Evolutionary conservation across 2,329 filamentous ascomycete genomes (phyloP).

Genomic region (Colletotrichum destructivum): DNA sequence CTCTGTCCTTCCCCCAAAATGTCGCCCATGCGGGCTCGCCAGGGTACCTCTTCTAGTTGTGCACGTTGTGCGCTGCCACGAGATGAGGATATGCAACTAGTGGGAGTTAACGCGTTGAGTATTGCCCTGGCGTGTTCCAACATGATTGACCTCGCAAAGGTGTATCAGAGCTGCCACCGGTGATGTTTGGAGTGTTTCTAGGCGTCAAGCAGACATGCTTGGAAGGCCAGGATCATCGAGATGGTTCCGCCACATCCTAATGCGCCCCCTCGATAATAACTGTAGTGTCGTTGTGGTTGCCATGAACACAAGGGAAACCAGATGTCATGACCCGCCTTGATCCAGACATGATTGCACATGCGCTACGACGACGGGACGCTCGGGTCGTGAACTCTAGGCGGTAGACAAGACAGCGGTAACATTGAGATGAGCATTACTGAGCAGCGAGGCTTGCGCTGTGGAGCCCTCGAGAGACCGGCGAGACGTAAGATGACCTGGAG

Average conservation of each 20-base stretch:
- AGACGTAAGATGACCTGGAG: conserved; percentile 23
- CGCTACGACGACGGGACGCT: conserved; percentile 18
- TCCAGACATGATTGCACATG: conserved; percentile 7
- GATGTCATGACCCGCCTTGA: neutral
- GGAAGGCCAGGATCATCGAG: neutral
- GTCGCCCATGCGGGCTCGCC: neutral
- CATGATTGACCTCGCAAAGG: conserved; percentile 29
- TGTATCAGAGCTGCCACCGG: conserved; percentile 26
- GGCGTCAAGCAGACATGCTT: neutral
- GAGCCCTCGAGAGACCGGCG: conserved; percentile 1
- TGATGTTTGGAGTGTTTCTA: conserved; percentile 24
- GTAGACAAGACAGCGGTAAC: conserved; percentile 20
- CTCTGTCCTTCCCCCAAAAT: conserved; percentile 8
- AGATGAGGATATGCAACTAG: conserved; percentile 32
- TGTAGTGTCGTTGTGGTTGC: neutral
- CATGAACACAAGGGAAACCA: neutral
- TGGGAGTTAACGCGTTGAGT: conserved; percentile 30
- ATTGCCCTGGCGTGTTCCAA: conserved; percentile 22
- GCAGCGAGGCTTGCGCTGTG: conserved; percentile 10
- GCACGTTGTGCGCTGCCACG: conserved; percentile 11
- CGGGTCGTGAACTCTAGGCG: conserved; percentile 15
- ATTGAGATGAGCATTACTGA: conserved; percentile 25
- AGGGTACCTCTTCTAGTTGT: conserved; percentile 11
- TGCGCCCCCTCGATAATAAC: no score
- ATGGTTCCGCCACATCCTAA: neutral